Evolutionary conservation across 1,284 basidiomycete genomes (phyloP), one percentile per base, ranked within the genome.

Genomic region (Trichosporon sp.): DNA sequence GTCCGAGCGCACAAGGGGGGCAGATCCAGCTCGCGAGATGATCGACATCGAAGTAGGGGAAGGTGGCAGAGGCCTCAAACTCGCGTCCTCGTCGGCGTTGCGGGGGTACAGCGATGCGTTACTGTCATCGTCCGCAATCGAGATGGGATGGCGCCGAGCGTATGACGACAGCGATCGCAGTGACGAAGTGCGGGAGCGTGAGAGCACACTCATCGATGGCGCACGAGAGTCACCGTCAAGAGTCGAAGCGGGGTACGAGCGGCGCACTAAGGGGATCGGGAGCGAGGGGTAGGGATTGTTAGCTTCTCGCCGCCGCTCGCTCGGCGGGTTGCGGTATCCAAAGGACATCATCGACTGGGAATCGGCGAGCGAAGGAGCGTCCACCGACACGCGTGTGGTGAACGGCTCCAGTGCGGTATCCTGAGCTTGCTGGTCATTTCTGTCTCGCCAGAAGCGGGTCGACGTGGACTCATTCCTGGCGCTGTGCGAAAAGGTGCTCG

Each of bases 31-130:
- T 31, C 74, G 72, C 3, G 78, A 78, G 21, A 76, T 63, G 58
- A 77, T 63, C 9, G 76, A 76, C 21, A 73, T 66, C 7, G 78
- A 76, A 0, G 91, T 90, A 2, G 92, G 93, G 0, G 92, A 93
- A 4, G 93, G 93, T 18, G 93, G 92, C 42, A 95, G 83, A 2
- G 93, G 93, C 27, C 93, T 88, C 35, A 94, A 84, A 51, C 92
- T 93, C 21, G 93, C 93, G 78, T 95, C 92, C 72, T 95, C 93
- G 77, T 95, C 93, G 31, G 93, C 92, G 83, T 91, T 90, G 32
- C 67, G 35, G n/a, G 69, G 27, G 56, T 60, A 60, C 67, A 2
- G 68, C 47, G 27, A 70, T 35, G 42, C 47, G 62, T 18, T 44
- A 32, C 68, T 70, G 11, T 58, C 65, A 25, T 73, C 73, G 62